Conservation (phyloP, 768 basidiomycete species). For the Mrakia gelida region DNA sequence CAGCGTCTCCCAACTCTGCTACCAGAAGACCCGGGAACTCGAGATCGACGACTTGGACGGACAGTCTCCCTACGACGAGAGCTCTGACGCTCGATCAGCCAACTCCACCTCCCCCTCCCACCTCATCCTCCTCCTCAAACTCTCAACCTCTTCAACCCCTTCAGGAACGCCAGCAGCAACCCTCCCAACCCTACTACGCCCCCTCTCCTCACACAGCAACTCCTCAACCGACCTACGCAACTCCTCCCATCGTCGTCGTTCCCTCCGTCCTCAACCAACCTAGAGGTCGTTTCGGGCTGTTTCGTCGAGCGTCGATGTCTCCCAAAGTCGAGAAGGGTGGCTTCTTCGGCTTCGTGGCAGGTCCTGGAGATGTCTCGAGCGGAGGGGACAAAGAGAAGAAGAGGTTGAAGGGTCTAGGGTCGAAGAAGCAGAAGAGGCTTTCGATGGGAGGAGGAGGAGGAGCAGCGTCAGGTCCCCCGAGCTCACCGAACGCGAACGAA, state of each 20-base stretch:
- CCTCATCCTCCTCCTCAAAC: neutral
- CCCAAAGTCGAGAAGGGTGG: conserved; percentile 11
- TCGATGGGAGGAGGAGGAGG: neutral
- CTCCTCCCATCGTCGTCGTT: conserved; percentile 16
- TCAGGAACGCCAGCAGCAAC: neutral
- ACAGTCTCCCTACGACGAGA: neutral
- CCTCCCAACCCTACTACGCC: conserved; percentile 1
- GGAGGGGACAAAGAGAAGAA: neutral
- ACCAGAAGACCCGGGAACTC: neutral
- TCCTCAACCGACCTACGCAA: neutral
- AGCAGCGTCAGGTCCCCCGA: neutral
- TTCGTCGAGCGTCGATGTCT: neutral
- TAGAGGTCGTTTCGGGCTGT: neutral
- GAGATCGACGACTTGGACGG: neutral
- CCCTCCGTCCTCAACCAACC: neutral
- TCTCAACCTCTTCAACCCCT: neutral
- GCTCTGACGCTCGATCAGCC: conserved; percentile 9
- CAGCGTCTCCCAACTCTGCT: neutral
- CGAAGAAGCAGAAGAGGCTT: neutral
- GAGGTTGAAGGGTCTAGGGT: conserved; percentile 7
- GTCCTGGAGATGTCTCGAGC: neutral
- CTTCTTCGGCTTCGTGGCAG: neutral
- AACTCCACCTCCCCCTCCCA: neutral
- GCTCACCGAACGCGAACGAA: neutral
- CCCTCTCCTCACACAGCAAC: conserved; percentile 3